Percentiles rank a stretch among this genome's conserved stretches.
Evolutionary conservation across 2,329 filamentous ascomycete genomes (phyloP).

Genomic region (Pestalotiopsis sp.): DNA sequence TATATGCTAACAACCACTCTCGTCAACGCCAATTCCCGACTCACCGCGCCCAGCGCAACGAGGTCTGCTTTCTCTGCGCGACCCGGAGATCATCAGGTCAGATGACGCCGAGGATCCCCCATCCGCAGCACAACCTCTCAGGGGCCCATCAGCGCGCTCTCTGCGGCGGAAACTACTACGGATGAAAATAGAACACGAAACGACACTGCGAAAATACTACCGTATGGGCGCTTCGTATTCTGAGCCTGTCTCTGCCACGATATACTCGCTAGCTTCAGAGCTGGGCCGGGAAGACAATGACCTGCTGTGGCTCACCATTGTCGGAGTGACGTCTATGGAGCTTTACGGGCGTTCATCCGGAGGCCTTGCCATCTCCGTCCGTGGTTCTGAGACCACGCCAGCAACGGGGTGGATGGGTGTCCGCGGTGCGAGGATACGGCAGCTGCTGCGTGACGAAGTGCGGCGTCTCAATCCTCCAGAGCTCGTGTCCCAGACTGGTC

Average conservation of each 20-base stretch:
- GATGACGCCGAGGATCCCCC: slow-evolving; percentile 56
- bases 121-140: slow-evolving; percentile 59
- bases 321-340: slow-evolving; percentile 93
- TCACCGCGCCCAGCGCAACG: slow-evolving; percentile 64
- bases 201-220: slow-evolving; percentile 80
- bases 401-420: slow-evolving; percentile 79
- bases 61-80: slow-evolving; percentile 59
- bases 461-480: slow-evolving; percentile 86
- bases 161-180: slow-evolving; percentile 74
- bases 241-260: slow-evolving; percentile 90
- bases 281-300: slow-evolving; percentile 97
- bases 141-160: slow-evolving; percentile 69
- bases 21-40: slow-evolving; percentile 68
- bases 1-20: slow-evolving; percentile 25
- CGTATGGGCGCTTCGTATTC: slow-evolving; percentile 86
- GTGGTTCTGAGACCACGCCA: slow-evolving; percentile 55
- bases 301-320: slow-evolving; percentile 90
- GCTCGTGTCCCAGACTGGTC: slow-evolving; percentile 57
- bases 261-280: slow-evolving; percentile 93
- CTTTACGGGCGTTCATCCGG: slow-evolving; percentile 85
- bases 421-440: slow-evolving; percentile 80
- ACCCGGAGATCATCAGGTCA: slow-evolving; percentile 47
- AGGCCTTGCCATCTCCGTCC: slow-evolving; percentile 67
- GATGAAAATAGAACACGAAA: slow-evolving; percentile 77
- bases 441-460: slow-evolving; percentile 89